phyloP scores from a whole-genome alignment of 108 stramenopile species.

The Ochromonas danica region DNA sequence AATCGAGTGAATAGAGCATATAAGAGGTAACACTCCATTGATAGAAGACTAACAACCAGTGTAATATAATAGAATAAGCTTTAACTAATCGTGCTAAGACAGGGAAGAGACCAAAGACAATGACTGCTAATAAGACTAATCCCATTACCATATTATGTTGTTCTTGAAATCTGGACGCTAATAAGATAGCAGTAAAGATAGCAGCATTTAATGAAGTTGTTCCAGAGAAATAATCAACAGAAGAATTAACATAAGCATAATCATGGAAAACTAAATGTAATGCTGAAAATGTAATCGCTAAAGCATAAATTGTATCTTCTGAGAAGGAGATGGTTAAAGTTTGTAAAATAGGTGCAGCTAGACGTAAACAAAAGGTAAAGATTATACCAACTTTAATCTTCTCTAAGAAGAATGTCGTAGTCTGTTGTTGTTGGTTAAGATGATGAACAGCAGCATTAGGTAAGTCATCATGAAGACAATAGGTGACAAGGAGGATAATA shows the following conservation, averaged over 20 bases:
- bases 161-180: constrained; percentile 58
- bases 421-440: no score
- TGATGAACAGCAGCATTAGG: no score
- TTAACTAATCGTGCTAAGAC: neutral
- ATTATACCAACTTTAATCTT: neutral
- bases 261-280: constrained; percentile 56
- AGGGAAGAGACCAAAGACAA: constrained; percentile 51
- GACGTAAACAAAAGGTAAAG: neutral
- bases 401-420: no score
- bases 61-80: neutral
- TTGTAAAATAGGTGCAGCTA: constrained; percentile 53
- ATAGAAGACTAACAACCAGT: neutral
- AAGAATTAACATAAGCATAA: constrained; percentile 28
- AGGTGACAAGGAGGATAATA: no score
- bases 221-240: constrained; percentile 24
- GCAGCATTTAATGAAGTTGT: constrained; percentile 59
- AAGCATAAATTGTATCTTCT: constrained; percentile 56
- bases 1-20: neutral
- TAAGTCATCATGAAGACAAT: no score
- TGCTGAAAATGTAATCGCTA: constrained; percentile 43
- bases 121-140: constrained; percentile 47
- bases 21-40: neutral
- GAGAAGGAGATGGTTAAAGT: constrained; percentile 55
- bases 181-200: constrained; percentile 55
- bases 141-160: constrained; percentile 45